Conservation (phyloP, 768 basidiomycete genomes). For the Lentinus tigrinus region DNA sequence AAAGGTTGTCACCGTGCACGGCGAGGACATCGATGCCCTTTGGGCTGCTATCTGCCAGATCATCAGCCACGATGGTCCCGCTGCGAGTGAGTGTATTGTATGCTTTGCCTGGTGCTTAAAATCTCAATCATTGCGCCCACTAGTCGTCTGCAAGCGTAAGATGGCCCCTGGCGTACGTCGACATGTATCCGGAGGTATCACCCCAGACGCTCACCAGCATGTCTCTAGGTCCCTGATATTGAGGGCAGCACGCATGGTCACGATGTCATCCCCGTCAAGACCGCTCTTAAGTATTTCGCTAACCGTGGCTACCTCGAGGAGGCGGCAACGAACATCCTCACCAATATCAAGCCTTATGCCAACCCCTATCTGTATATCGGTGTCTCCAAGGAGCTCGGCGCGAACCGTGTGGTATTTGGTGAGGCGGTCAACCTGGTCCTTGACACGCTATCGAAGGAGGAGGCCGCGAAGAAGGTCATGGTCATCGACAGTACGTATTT, state of each 20-base stretch:
- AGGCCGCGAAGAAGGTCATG: conserved; percentile 77
- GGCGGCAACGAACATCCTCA: conserved; percentile 52
- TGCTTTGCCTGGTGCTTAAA: neutral
- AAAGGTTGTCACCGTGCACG: conserved; percentile 69
- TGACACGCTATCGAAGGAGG: conserved; percentile 72
- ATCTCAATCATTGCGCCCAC: neutral
- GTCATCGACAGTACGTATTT: conserved; percentile 73
- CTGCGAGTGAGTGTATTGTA: conserved; percentile 52
- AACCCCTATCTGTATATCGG: conserved; percentile 66
- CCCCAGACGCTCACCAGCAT: conserved; percentile 61
- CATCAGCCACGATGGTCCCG: conserved; percentile 68
- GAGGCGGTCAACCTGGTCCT: conserved; percentile 81
- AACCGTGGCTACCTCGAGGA: conserved; percentile 54
- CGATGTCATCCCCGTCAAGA: conserved; percentile 81
- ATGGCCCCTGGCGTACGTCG: conserved; percentile 37
- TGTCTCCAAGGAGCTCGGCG: conserved; percentile 70
- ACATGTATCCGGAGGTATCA: conserved; percentile 15
- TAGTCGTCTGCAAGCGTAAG: conserved; percentile 65
- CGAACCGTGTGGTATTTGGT: conserved; percentile 82
- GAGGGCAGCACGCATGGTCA: conserved; percentile 81
- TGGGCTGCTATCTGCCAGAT: conserved; percentile 64
- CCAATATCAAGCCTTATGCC: conserved; percentile 58
- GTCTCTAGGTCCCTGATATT: conserved; percentile 54
- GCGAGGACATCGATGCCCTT: conserved; percentile 77
- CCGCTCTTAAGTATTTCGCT: conserved; percentile 73